Evolutionary conservation across 2,329 filamentous ascomycete species (phyloP).

Genomic region (Fusarium sp.): DNA sequence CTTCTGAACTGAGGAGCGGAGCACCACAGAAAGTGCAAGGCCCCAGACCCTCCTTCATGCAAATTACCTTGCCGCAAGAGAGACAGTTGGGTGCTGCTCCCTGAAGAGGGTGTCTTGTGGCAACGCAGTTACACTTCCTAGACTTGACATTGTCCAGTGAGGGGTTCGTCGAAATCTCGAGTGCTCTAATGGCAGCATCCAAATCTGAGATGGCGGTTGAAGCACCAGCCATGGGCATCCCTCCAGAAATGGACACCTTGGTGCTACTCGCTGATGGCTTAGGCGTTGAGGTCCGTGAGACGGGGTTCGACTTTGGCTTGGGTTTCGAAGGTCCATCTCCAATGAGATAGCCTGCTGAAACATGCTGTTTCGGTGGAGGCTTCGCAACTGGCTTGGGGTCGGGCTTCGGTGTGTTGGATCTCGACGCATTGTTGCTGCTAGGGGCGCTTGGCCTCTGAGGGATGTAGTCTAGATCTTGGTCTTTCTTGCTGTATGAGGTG

Average conservation of each 20-base stretch:
- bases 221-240: slow-evolving; percentile 84
- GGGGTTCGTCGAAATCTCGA: slow-evolving; percentile 94
- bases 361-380: slow-evolving; percentile 64
- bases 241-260: slow-evolving; percentile 80
- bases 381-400: slow-evolving; percentile 48
- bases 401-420: slow-evolving; percentile 51
- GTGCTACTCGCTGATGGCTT: slow-evolving; percentile 66
- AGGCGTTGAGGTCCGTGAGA: slow-evolving; percentile 65
- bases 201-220: slow-evolving; percentile 79
- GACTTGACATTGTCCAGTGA: slow-evolving; percentile 67
- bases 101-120: slow-evolving; percentile 86
- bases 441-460: slow-evolving; percentile 59
- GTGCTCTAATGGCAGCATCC: slow-evolving; percentile 84
- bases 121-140: slow-evolving; percentile 88
- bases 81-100: slow-evolving; percentile 94
- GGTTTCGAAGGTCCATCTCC: slow-evolving; percentile 75
- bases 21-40: slow-evolving; percentile 92
- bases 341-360: slow-evolving; percentile 81
- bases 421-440: slow-evolving; percentile 52
- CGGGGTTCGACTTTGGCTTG: slow-evolving; percentile 66
- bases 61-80: slow-evolving; percentile 93
- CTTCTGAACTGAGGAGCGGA: slow-evolving; percentile 76
- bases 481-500: slow-evolving; percentile 79
- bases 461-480: slow-evolving; percentile 79
- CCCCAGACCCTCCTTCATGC: slow-evolving; percentile 91